A percentile compares a stretch with the other conserved stretches of the same genome.
Conservation (phyloP, 1,284 basidiomycete genomes). For the Trichosporon inkin region DNA sequence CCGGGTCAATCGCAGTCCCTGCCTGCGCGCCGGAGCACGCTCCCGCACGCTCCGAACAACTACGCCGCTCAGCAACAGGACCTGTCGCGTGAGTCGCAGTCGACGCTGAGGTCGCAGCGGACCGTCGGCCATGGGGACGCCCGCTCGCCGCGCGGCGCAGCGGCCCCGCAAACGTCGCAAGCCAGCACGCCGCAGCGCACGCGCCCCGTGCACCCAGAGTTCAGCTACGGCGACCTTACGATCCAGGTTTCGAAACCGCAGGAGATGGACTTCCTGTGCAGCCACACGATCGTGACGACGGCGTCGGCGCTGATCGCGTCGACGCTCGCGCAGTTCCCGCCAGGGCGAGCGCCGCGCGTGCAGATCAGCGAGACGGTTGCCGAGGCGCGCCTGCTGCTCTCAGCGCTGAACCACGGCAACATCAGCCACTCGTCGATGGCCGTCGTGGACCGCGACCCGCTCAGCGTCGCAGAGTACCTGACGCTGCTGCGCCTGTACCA, state of each 20-base stretch:
- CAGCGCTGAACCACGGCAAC: slow-evolving; percentile 4
- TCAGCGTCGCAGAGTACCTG: background rate
- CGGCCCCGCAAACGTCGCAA: background rate
- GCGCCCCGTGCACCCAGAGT: background rate
- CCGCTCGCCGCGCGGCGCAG: background rate
- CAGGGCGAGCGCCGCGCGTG: background rate
- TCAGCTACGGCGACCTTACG: slow-evolving; percentile 3
- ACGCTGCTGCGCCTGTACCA: background rate
- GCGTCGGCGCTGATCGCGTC: background rate
- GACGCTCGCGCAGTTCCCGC: background rate
- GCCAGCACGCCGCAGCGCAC: background rate
- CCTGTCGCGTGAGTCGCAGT: background rate
- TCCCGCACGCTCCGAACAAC: background rate
- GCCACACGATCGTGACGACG: background rate
- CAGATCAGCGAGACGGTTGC: background rate
- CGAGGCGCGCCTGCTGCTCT: background rate
- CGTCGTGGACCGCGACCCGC: background rate
- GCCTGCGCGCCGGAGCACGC: background rate
- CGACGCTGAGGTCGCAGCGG: background rate
- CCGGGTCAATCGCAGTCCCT: background rate
- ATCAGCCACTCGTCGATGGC: background rate
- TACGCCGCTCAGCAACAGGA: background rate
- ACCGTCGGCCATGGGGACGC: too few species aligned
- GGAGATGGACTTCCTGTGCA: background rate
- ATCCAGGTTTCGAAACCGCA: background rate